phyloP scores from a whole-genome alignment of 2,329 filamentous ascomycete species.

The Ascochyta viciae-villosae region DNA sequence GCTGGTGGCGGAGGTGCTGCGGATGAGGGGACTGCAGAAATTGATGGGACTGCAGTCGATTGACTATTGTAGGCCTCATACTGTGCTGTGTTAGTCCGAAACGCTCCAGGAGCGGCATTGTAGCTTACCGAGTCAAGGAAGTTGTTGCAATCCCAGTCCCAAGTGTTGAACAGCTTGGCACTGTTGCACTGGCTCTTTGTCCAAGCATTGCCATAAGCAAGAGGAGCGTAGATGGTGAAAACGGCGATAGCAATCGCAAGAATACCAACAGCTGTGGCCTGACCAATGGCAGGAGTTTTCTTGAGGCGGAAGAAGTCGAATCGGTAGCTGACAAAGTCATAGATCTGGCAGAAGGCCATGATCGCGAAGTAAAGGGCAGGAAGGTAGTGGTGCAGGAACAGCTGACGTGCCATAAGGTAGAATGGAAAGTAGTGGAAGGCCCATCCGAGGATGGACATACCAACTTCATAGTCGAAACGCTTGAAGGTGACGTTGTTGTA shows the following conservation, averaged over 20 bases:
- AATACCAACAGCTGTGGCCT: slow-evolving; percentile 74
- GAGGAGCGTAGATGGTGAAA: slow-evolving; percentile 85
- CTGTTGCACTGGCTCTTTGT: slow-evolving; percentile 85
- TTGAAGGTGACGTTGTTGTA: slow-evolving; percentile 85
- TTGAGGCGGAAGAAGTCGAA: slow-evolving; percentile 72
- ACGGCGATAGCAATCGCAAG: slow-evolving; percentile 75
- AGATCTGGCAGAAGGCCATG: slow-evolving; percentile 85
- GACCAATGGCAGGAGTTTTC: slow-evolving; percentile 75
- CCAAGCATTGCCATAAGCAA: slow-evolving; percentile 94
- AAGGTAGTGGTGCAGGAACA: slow-evolving; percentile 99
- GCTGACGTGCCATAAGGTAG: slow-evolving; percentile 95
- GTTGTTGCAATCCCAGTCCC: slow-evolving; percentile 98
- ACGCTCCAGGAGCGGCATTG: slow-evolving; percentile 19
- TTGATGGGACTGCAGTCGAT: slow-evolving; percentile 27
- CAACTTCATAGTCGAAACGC: slow-evolving; percentile 97
- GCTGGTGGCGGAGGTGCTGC: slow-evolving; percentile 30
- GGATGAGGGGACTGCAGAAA: slow-evolving; percentile 35
- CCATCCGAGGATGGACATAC: slow-evolving; percentile 89
- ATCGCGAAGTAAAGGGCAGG: slow-evolving; percentile 95
- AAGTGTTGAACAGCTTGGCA: slow-evolving; percentile 84
- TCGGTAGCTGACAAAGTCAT: slow-evolving; percentile 82
- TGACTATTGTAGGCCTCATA: slow-evolving; percentile 42
- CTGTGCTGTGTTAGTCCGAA: slow-evolving; percentile 22
- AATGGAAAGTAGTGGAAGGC: slow-evolving; percentile 99
- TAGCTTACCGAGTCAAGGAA: slow-evolving; percentile 85